Percentiles rank a stretch among this genome's conserved stretches.
These are phyloP conservation scores for Aspergillus japonicus DNA, from an alignment of 2,329 filamentous ascomycete species.

Conservation along the genomic window DNA sequence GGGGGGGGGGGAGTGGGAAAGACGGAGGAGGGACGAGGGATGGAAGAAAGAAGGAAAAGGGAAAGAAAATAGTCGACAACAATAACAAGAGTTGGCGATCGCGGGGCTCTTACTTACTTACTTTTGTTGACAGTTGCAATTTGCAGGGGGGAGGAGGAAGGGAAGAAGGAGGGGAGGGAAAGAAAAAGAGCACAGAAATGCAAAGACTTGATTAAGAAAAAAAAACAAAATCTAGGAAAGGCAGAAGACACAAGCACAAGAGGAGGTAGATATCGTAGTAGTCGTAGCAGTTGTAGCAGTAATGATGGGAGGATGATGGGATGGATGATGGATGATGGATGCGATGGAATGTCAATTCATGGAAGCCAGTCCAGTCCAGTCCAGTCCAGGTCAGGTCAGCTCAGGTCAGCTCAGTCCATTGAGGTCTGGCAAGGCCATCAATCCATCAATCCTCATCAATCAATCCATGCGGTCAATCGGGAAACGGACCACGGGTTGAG, in stretches of 20 bases:
- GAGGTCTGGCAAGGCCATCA: not conserved
- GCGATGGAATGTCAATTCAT: too few relatives aligned
- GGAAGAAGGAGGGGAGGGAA: not conserved
- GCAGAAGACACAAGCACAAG: too few relatives aligned
- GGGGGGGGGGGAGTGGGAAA: not conserved
- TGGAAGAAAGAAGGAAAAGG: conserved; percentile 13
- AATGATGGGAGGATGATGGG: too few relatives aligned
- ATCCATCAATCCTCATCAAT: not conserved
- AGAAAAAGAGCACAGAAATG: not conserved
- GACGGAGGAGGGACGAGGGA: conserved; percentile 10
- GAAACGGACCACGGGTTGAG: not conserved
- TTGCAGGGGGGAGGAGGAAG: not conserved
- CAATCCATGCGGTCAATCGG: not conserved
- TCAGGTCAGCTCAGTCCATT: too few relatives aligned
- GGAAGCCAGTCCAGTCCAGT: too few relatives aligned
- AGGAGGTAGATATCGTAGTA: too few relatives aligned
- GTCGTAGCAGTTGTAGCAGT: too few relatives aligned
- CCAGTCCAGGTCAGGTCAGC: too few relatives aligned
- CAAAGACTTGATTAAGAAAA: not conserved
- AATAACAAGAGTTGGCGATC: conserved; percentile 12
- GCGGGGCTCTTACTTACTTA: conserved; percentile 19
- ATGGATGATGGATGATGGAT: too few relatives aligned
- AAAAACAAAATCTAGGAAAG: not conserved
- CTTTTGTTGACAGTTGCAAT: conserved; percentile 22
- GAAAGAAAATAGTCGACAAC: not conserved